Percentiles rank a stretch among this genome's conserved stretches.
phyloP scores from a whole-genome alignment of 306 rosid genomes.

The Macrotyloma uniflorum region DNA sequence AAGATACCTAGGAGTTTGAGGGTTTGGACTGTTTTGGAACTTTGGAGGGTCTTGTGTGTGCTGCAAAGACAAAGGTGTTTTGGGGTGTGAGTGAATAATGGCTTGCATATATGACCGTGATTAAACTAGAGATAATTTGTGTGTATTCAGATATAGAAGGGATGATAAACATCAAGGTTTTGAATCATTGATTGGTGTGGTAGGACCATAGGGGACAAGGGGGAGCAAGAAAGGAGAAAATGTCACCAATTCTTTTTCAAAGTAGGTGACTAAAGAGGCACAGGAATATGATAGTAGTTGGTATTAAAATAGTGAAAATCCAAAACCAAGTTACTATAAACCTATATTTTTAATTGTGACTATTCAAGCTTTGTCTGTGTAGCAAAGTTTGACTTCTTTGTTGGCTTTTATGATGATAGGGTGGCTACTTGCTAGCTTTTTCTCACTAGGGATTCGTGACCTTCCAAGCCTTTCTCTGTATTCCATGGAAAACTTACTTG shows the following conservation, averaged over 20 bases:
- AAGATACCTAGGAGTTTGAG: conserved; percentile 38
- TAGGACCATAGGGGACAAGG: conserved; percentile 39
- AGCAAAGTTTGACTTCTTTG: conserved; percentile 44
- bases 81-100: conserved; percentile 31
- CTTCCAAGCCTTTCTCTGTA: not conserved
- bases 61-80: conserved; percentile 27
- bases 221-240: conserved; percentile 35
- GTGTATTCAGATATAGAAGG: conserved; percentile 19
- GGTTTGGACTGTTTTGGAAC: conserved; percentile 22
- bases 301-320: conserved; percentile 31
- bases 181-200: conserved; percentile 29
- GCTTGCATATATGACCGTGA: conserved; percentile 26
- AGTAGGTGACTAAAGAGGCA: conserved; percentile 45
- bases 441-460: conserved; percentile 1
- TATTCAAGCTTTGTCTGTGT: not conserved
- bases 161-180: conserved; percentile 13
- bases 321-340: not conserved
- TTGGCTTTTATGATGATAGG: conserved; percentile 20
- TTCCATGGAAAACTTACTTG: not conserved
- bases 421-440: conserved; percentile 24
- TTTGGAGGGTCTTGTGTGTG: conserved; percentile 33
- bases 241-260: conserved; percentile 38
- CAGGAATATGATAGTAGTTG: conserved; percentile 31
- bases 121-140: conserved; percentile 10
- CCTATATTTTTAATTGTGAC: not conserved